Evolutionary conservation across 1,139 yeast genomes (phyloP), one percentile per base, ranked within the genome.

Genomic region (Sugiyamaella castrensis): DNA sequence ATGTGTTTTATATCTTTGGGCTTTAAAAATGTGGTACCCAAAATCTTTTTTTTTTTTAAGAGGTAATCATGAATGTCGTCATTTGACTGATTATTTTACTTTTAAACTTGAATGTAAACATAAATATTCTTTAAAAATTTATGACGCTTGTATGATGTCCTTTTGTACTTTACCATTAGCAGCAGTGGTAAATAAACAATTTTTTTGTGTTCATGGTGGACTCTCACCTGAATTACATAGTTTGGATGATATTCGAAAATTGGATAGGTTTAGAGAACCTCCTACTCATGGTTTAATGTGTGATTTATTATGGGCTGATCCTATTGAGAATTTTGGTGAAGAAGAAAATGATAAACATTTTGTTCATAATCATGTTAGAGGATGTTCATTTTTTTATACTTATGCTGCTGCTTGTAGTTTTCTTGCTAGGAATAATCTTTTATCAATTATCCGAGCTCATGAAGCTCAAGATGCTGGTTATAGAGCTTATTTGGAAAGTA

Each of bases 381-480:
- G 98, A 2, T 92, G 98, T 66, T 89, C 97, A 0, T 92, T 82
- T 67, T 88, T 94, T 46, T 92, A 81, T 67, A 83, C 96, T 1
- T 92, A 86, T 66, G 79, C 78, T 50, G 98, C 98, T 0, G 80
- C 87, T 1, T 86, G 95, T 61, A 79, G 79, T 45, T 92, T 92
- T 59, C 72, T 92, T 61, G 87, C 86, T 60, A 75, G 82, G 53
- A 92, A 91, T 39, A 87, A 88, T 29, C 71, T 92, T 43, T 71
- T 92, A 41, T 85, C 92, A 10, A 80, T 92, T 36, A 89, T 92
- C 46, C 76, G 98, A 54, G 98, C 98, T 1, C 98, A 92, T 67
- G 98, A 92, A 69, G 98, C 98, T 1, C 98, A 92, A 68, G 97
- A 92, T 68, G 94, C 95, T 12, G 98, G 98, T 27, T 92, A 89